Evolutionary conservation across 1,284 basidiomycete species (phyloP).

Genomic region (Malassezia globosa): DNA sequence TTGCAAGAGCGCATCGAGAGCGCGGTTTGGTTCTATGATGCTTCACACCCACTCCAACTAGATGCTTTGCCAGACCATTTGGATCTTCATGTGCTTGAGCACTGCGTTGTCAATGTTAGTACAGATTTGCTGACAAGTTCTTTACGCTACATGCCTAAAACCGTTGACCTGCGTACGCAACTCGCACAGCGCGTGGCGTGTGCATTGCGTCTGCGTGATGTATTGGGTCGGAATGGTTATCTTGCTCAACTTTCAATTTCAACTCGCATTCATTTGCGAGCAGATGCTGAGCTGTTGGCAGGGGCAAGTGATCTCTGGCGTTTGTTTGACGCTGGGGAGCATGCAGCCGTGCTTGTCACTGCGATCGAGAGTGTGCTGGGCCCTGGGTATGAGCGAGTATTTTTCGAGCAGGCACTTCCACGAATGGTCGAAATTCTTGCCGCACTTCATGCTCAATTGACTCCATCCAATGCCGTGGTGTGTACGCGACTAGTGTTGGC

Average conservation of each 20-base stretch:
- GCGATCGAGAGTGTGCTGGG: constrained; percentile 17
- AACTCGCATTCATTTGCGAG: constrained; percentile 63
- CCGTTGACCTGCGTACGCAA: constrained; percentile 63
- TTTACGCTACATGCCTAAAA: constrained; percentile 16
- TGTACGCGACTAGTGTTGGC: constrained; percentile 62
- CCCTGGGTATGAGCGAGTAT: neutral
- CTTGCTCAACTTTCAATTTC: constrained; percentile 62
- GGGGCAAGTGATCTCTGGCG: constrained; percentile 74
- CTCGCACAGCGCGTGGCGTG: constrained; percentile 64
- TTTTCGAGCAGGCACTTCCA: constrained; percentile 17
- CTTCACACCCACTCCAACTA: constrained; percentile 70
- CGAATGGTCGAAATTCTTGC: constrained; percentile 12
- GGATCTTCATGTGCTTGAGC: constrained; percentile 59
- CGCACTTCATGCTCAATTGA: neutral
- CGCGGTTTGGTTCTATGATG: constrained; percentile 66
- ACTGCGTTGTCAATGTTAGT: constrained; percentile 60
- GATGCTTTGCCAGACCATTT: constrained; percentile 66
- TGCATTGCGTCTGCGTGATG: constrained; percentile 68
- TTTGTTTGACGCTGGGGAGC: constrained; percentile 57
- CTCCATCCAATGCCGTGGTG: constrained; percentile 8
- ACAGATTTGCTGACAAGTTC: constrained; percentile 48
- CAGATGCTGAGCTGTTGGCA: constrained; percentile 79
- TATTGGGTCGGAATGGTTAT: constrained; percentile 53
- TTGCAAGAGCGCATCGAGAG: constrained; percentile 76
- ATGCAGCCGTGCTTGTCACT: constrained; percentile 3